Percentiles rank a stretch among this genome's conserved stretches.
phyloP scores from a whole-genome alignment of 2,329 filamentous ascomycete species.

The Gremmenia infestans region DNA sequence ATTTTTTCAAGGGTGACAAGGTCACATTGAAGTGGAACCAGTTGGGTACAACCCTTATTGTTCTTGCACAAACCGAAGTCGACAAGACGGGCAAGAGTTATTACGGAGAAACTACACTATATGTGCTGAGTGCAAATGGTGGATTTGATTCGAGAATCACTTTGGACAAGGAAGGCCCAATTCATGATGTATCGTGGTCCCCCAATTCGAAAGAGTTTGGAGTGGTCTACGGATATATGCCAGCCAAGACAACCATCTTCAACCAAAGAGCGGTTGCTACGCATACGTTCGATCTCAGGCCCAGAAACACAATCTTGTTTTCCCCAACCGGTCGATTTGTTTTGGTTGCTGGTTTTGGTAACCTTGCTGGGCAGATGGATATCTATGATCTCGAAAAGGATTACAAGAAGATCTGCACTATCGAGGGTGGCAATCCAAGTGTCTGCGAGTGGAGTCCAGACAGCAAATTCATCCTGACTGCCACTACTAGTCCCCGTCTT shows the following conservation, averaged over 20 bases:
- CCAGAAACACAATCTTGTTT: conserved; percentile 92
- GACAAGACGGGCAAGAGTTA: conserved; percentile 99
- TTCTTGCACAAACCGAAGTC: conserved; percentile 94
- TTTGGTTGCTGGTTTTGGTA: conserved; percentile 92
- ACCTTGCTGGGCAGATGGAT: conserved; percentile 95
- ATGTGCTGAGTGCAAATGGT: conserved; percentile 86
- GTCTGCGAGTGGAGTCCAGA: conserved; percentile 98
- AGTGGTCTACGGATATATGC: conserved; percentile 97
- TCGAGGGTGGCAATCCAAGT: conserved; percentile 92
- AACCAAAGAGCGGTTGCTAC: conserved; percentile 78
- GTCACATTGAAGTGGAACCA: conserved; percentile 98
- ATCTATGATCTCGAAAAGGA: conserved; percentile 95
- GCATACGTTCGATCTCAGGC: conserved; percentile 80
- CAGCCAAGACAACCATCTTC: conserved; percentile 98
- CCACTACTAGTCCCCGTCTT: conserved; percentile 92
- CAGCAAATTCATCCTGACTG: conserved; percentile 90
- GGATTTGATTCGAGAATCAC: conserved; percentile 88
- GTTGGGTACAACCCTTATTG: conserved; percentile 83
- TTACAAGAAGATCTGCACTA: conserved; percentile 85
- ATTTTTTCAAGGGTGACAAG: conserved; percentile 98
- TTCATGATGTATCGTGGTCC: conserved; percentile 98
- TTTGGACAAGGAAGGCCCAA: conserved; percentile 94
- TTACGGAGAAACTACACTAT: conserved; percentile 96
- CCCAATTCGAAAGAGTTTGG: conserved; percentile 97
- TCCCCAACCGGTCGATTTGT: conserved; percentile 92